These are phyloP conservation scores for Termitomyces sp. DNA, from an alignment of 768 basidiomycete genomes.

Conservation along the genomic window DNA sequence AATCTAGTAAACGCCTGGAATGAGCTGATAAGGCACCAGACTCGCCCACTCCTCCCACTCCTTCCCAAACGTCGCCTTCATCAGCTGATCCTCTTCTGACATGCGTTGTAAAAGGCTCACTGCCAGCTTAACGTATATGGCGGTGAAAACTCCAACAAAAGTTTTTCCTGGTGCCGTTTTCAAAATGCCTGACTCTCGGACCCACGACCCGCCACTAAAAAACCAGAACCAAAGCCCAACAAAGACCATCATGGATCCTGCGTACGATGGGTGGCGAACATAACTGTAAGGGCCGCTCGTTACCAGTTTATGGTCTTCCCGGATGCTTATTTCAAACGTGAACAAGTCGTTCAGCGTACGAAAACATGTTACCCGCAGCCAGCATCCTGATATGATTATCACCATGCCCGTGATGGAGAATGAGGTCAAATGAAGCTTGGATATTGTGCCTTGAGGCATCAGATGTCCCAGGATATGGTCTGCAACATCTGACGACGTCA, in stretches of 20 bases:
- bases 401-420: neutral
- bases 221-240: constrained; percentile 18
- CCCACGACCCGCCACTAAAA: constrained; percentile 27
- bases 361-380: constrained; percentile 26
- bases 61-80: constrained; percentile 23
- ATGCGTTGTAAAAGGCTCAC: constrained; percentile 15
- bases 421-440: neutral
- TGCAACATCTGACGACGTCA: neutral
- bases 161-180: constrained; percentile 17
- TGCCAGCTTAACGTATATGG: constrained; percentile 6
- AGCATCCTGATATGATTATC: neutral
- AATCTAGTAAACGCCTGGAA: constrained; percentile 17
- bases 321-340: constrained; percentile 32
- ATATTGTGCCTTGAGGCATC: neutral
- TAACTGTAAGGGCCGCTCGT: constrained; percentile 25
- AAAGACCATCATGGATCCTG: constrained; percentile 18
- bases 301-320: constrained; percentile 19
- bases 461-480: neutral
- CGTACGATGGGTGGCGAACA: constrained; percentile 29
- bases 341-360: constrained; percentile 28
- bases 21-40: constrained; percentile 20
- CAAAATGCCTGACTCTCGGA: constrained; percentile 21
- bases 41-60: constrained; percentile 24
- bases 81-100: constrained; percentile 21
- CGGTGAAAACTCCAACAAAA: constrained; percentile 4